Evolutionary conservation across 108 stramenopile genomes (phyloP).

Genomic region (Nitzschia inconspicua): DNA sequence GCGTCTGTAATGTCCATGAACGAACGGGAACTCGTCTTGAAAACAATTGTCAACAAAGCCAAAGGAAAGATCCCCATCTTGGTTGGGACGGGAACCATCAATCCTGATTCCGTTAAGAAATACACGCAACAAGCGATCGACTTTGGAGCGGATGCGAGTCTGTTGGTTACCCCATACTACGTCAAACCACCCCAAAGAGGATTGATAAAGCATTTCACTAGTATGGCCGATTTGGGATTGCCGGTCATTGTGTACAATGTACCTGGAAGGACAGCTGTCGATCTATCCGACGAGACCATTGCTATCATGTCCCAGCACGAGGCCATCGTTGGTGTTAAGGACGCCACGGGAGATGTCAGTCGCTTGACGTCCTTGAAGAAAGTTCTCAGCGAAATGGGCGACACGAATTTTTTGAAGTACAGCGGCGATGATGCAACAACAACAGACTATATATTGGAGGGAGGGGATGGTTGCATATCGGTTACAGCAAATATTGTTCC

Average conservation of each 20-base stretch:
- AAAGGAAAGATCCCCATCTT: conserved; percentile 75
- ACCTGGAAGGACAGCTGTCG: conserved; percentile 70
- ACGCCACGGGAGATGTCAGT: conserved; percentile 81
- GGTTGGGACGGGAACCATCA: conserved; percentile 84
- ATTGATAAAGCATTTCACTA: conserved; percentile 72
- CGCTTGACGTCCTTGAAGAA: conserved; percentile 47
- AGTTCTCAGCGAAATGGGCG: conserved; percentile 36
- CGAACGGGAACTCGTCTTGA: conserved; percentile 74
- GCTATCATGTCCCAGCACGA: conserved; percentile 55
- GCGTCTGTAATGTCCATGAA: conserved; percentile 74
- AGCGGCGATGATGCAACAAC: conserved; percentile 88
- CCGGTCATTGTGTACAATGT: conserved; percentile 93
- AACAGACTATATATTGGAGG: conserved; percentile 69
- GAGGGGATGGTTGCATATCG: conserved; percentile 91
- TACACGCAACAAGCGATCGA: conserved; percentile 85
- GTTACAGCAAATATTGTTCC: conserved; percentile 89
- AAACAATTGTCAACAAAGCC: conserved; percentile 63
- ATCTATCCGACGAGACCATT: conserved; percentile 66
- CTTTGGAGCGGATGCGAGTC: conserved; percentile 83
- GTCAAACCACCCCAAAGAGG: conserved; percentile 90
- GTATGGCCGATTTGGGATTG: conserved; percentile 78
- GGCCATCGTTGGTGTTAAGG: conserved; percentile 84
- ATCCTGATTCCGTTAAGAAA: conserved; percentile 62
- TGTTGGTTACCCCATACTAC: conserved; percentile 94
- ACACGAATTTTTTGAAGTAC: conserved; percentile 67